Evolutionary conservation across 208 protist species (phyloP).

Genomic region (Acanthamoeba sp.): DNA sequence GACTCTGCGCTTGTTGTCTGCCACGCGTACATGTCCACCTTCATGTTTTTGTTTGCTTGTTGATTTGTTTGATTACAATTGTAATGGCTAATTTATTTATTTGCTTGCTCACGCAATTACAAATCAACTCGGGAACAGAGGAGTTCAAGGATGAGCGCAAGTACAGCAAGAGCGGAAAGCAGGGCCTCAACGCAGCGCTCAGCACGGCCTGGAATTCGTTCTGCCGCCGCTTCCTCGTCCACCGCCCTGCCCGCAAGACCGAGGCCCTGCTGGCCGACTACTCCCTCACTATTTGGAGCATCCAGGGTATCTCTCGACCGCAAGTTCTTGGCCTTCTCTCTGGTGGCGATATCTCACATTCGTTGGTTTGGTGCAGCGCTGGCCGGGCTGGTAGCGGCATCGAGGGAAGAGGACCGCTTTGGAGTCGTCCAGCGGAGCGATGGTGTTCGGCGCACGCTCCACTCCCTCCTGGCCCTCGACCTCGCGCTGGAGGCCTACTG

Average conservation of each 20-base stretch:
- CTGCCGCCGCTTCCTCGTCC: neutral
- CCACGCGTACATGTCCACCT: conserved; percentile 4
- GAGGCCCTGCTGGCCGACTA: conserved; percentile 19
- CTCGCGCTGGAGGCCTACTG: conserved; percentile 60
- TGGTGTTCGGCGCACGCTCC: conserved; percentile 28
- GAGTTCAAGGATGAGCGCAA: conserved; percentile 50
- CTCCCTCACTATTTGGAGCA: conserved; percentile 19
- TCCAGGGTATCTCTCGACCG: neutral
- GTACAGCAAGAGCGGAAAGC: conserved; percentile 32
- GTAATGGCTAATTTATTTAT: too few species aligned
- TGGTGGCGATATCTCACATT: neutral
- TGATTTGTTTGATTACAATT: too few species aligned
- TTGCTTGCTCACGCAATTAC: too few species aligned
- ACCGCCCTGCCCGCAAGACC: neutral
- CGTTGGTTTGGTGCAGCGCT: neutral
- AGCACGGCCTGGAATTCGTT: neutral
- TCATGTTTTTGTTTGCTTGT: too few species aligned
- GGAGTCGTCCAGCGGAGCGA: conserved; percentile 59
- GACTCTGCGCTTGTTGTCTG: neutral
- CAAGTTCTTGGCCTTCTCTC: neutral
- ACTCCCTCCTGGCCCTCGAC: conserved; percentile 27
- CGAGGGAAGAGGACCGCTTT: conserved; percentile 39
- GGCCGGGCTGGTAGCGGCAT: conserved; percentile 37
- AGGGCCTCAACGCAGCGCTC: neutral
- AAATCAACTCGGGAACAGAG: too few species aligned